These are phyloP conservation scores for Huntiella omanensis DNA, from an alignment of 2,329 filamentous ascomycete species.

Conservation along the genomic window DNA sequence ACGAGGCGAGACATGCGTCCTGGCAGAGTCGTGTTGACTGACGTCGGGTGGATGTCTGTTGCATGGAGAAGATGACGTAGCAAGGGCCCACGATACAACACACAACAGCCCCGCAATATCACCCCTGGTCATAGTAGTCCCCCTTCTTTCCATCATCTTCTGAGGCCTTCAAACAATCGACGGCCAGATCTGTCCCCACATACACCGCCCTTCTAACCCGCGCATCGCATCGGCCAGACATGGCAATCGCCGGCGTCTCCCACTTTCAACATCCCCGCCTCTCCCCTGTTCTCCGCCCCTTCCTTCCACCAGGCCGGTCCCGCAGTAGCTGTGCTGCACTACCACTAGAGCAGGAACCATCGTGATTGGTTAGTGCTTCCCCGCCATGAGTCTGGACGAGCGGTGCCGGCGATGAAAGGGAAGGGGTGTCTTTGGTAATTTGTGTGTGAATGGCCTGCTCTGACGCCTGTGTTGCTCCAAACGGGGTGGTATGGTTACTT, in stretches of 20 bases:
- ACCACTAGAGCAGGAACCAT: too few relatives aligned
- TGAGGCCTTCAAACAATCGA: not conserved
- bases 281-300: not conserved
- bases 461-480: too few relatives aligned
- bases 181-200: not conserved
- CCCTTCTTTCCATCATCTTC: not conserved
- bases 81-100: not conserved
- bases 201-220: too few relatives aligned
- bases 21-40: too few relatives aligned
- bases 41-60: not conserved
- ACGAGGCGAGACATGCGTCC: too few relatives aligned
- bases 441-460: not conserved
- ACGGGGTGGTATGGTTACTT: too few relatives aligned
- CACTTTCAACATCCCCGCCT: too few relatives aligned
- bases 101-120: not conserved
- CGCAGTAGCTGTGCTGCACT: not conserved
- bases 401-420: not conserved
- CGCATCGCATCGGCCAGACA: conserved; percentile 1
- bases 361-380: too few relatives aligned
- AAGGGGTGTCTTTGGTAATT: not conserved
- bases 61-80: not conserved
- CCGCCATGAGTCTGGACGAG: not conserved
- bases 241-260: not conserved
- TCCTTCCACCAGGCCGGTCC: not conserved
- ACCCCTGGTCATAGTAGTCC: not conserved